Evolutionary conservation across 139 green algal species (phyloP), one percentile per base, ranked within the genome.

Genomic region (Volvox africanus): DNA sequence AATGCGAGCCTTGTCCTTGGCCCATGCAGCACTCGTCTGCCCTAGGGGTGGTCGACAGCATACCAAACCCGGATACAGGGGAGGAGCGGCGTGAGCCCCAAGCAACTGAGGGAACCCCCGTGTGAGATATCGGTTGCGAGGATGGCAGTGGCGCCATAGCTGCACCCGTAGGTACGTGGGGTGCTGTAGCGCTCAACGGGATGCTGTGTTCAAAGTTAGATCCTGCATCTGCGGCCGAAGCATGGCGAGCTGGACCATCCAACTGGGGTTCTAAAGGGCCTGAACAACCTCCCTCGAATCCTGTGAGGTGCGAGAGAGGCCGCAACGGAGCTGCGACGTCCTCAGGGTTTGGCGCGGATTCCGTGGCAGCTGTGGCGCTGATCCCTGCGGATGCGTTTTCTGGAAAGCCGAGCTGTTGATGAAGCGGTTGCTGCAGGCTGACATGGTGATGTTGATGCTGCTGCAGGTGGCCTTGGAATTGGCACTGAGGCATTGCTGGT

Each of bases 331-430:
- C 32, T 16, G 80, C 50, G 1, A 71, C 28, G 18, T 9, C 44
- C 44, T 55, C 44, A 55, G 44, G 44, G 5, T 55, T 9, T 55
- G 44, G 9, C 44, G 9, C 44, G 44, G 44, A 55, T 14, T 55
- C 9, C 44, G 22, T 28, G 75, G 12, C 75, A 19, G 14, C 75
- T 24, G 75, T 19, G 75, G 75, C 28, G 71, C 26, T 32, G 71
- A 18, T 2, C 14, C 71, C 71, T 21, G 71, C 71, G 1, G 22
- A 30, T 55, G 0, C 14, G 73, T 90, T 90, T 17, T 90, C 86
- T 19, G 86, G 86, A 33, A 90, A 90, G 5, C 86, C 86, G 6
- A 89, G 33, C 83, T 91, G 82, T 20, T 90, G 78, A 82, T 89
- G 50, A 33, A 82, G 80, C 61, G 86, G 67, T 78, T 17, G 22